A percentile compares a stretch with the other conserved stretches of the same genome.
These are phyloP conservation scores for Penicillium crystallinum DNA, from an alignment of 495 filamentous ascomycete genomes.

Conservation along the genomic window DNA sequence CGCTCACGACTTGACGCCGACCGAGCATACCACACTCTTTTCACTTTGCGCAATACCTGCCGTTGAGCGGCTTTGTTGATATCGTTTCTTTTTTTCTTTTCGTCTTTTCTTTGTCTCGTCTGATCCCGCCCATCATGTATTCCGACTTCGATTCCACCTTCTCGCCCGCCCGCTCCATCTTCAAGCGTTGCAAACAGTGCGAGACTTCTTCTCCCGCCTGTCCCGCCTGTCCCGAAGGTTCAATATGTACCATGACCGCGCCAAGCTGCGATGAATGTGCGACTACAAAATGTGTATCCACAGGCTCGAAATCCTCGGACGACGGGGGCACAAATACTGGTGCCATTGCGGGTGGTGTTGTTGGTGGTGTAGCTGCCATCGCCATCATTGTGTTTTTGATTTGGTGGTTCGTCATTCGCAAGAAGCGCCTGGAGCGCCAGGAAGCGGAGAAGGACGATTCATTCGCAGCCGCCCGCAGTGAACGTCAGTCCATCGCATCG, in stretches of 20 bases:
- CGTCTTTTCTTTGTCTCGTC: not conserved
- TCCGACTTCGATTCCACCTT: constrained; percentile 22
- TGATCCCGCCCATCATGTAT: constrained; percentile 26
- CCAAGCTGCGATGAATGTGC: constrained; percentile 55
- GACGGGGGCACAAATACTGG: constrained; percentile 58
- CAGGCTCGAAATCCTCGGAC: constrained; percentile 16
- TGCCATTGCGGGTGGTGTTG: constrained; percentile 78
- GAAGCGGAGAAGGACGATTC: constrained; percentile 48
- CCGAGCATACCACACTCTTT: constrained; percentile 32
- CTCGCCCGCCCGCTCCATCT: constrained; percentile 33
- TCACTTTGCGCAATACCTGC: constrained; percentile 13
- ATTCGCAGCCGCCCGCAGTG: constrained; percentile 63
- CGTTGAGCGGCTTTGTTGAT: constrained; percentile 28
- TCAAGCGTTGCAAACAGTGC: constrained; percentile 47
- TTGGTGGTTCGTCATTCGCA: constrained; percentile 83
- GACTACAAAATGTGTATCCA: constrained; percentile 51
- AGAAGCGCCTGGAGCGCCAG: constrained; percentile 57
- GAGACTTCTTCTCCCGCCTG: constrained; percentile 40
- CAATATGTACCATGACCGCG: constrained; percentile 53
- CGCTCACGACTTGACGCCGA: constrained; percentile 42
- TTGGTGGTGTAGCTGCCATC: constrained; percentile 68
- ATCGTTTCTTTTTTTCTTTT: constrained; percentile 11
- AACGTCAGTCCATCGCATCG: constrained; percentile 90
- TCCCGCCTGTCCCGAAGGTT: constrained; percentile 41
- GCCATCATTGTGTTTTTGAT: constrained; percentile 69